These are phyloP conservation scores for Aspergillus flavus DNA, from an alignment of 2,329 filamentous ascomycete species.

Conservation along the genomic window DNA sequence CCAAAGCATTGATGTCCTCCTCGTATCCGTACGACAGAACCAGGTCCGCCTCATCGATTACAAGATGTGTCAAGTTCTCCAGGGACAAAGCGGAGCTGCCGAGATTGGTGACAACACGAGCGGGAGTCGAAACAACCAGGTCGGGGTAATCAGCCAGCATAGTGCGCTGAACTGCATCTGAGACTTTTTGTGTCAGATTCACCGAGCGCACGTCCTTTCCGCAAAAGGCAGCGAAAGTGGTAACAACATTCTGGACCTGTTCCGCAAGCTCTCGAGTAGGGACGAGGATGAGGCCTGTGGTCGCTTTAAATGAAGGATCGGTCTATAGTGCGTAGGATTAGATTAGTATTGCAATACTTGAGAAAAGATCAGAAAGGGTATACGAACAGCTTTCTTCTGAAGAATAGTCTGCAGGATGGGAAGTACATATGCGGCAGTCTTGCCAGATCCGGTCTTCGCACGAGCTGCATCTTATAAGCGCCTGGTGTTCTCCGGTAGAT, in stretches of 20 bases:
- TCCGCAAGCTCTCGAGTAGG: constrained; percentile 93
- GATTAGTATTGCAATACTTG: not conserved
- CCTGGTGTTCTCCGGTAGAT: too few species aligned
- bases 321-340: constrained; percentile 25
- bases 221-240: constrained; percentile 78
- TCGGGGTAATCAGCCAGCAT: constrained; percentile 83
- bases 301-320: constrained; percentile 49
- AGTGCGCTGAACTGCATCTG: constrained; percentile 83
- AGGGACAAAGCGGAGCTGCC: constrained; percentile 72
- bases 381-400: constrained; percentile 68
- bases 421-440: constrained; percentile 93
- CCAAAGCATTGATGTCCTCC: constrained; percentile 80
- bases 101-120: constrained; percentile 77
- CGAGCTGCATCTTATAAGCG: constrained; percentile 58
- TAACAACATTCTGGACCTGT: constrained; percentile 80
- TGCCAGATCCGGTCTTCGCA: constrained; percentile 93
- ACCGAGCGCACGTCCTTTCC: constrained; percentile 78
- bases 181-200: constrained; percentile 88
- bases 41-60: constrained; percentile 93
- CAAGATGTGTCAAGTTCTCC: constrained; percentile 71
- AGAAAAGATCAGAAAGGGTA: not conserved
- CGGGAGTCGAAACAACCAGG: constrained; percentile 86
- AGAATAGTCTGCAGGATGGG: constrained; percentile 85
- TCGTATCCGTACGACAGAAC: constrained; percentile 93
- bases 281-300: constrained; percentile 83